Conservation (phyloP, 805 yeast genomes). For the Ogataea neopini region DNA sequence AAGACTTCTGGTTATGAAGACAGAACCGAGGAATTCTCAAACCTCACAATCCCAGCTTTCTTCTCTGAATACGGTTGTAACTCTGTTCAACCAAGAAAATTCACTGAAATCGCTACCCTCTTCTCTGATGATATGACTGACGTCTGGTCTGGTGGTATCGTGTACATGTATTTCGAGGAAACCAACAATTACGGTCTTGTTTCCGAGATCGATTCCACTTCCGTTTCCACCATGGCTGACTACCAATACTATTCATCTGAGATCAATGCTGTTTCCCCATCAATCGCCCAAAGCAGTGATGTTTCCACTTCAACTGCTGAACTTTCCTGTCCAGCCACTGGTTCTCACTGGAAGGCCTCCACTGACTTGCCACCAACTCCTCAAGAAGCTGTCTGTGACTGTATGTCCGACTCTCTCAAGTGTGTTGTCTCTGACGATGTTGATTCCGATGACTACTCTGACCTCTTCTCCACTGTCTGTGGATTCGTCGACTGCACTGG, state of each 20-base stretch:
- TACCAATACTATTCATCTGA: slow-evolving; percentile 62
- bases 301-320: slow-evolving; percentile 43
- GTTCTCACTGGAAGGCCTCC: slow-evolving; percentile 62
- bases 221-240: slow-evolving; percentile 63
- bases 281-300: slow-evolving; percentile 42
- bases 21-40: slow-evolving; percentile 63
- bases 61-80: slow-evolving; percentile 87
- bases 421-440: slow-evolving; percentile 66
- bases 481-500: slow-evolving; percentile 56
- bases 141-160: slow-evolving; percentile 90
- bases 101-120: slow-evolving; percentile 68
- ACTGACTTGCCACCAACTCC: slow-evolving; percentile 81
- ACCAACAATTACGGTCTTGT: slow-evolving; percentile 76
- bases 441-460: slow-evolving; percentile 55
- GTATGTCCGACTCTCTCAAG: slow-evolving; percentile 53
- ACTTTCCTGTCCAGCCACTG: slow-evolving; percentile 63
- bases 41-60: slow-evolving; percentile 71
- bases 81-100: slow-evolving; percentile 64
- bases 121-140: slow-evolving; percentile 71
- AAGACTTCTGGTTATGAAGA: slow-evolving; percentile 61
- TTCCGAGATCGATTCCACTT: slow-evolving; percentile 43
- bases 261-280: slow-evolving; percentile 56
- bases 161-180: slow-evolving; percentile 82
- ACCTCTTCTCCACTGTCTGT: slow-evolving; percentile 60
- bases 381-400: slow-evolving; percentile 59